Evolutionary conservation across 2,329 filamentous ascomycete genomes (phyloP), one percentile per base, ranked within the genome.

Genomic region (Penicillium hesseltinei): DNA sequence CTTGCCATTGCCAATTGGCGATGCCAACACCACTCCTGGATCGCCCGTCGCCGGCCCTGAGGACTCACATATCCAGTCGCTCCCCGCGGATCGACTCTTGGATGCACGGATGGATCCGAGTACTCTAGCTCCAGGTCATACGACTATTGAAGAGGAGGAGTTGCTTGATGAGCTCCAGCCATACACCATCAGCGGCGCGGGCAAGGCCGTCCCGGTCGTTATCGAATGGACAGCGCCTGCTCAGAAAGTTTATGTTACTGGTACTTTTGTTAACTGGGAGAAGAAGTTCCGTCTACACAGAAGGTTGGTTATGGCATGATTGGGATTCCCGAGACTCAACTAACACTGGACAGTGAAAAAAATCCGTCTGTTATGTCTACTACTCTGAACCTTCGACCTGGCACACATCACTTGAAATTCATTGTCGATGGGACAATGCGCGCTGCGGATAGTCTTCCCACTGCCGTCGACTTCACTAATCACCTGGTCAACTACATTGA

Each of bases 401-500:
- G 94, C 65, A 99, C 94, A 5, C 93, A 99, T 73, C 94, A 99
- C 78, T 83, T 99, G 69, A 93, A 95, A 71, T 99, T 97, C 77
- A 84, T 99, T 65, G 92, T 97, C 50, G 93, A 97, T 76, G 90
- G 90, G 57, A 88, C 93, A 69, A 96, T 97, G 91, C 85, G 88
- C 71, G 94, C 92, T 15, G 94, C 91, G 17, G 87, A 90, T 59
- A 86, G 89, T 62, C 81, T 97, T 54, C 93, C 94, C 15, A 97
- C 94, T 0, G 96, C 94, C 2, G 94, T 99, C 57, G 94, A 99
- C 74, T 97, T 95, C 73, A 95, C 92, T 63, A 97, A 97, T 78
- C 96, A 96, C 71, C 82, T 99, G 19, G 93, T 99, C 76, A 99
- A 99, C 77, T 99, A 97, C 73, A 91, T 99, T 70, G 94, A 99